Conservation (phyloP, 1,139 yeast genomes). For the Geotrichum fermentans region DNA sequence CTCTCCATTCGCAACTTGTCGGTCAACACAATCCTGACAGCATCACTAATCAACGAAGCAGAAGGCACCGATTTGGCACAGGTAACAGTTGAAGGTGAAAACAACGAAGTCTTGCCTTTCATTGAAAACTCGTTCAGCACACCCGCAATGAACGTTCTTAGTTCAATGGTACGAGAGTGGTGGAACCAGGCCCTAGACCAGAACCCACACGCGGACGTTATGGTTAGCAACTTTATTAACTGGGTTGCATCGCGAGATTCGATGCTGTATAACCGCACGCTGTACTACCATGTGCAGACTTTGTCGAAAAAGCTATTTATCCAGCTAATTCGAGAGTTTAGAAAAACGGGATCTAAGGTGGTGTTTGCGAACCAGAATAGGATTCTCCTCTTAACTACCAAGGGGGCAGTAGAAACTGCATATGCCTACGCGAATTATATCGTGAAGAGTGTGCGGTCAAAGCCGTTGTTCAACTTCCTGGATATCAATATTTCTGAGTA, state of each 20-base stretch:
- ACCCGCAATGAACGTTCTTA: slow-evolving; percentile 64
- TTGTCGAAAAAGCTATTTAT: slow-evolving; percentile 76
- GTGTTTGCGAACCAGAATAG: slow-evolving; percentile 80
- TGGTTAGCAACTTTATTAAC: slow-evolving; percentile 74
- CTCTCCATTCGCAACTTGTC: slow-evolving; percentile 72
- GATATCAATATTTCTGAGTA: slow-evolving; percentile 70
- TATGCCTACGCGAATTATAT: slow-evolving; percentile 91
- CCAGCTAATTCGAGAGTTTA: slow-evolving; percentile 77
- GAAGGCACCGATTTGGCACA: slow-evolving; percentile 82
- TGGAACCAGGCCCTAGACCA: slow-evolving; percentile 85
- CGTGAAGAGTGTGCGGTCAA: slow-evolving; percentile 70
- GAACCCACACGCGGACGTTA: slow-evolving; percentile 70
- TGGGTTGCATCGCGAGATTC: slow-evolving; percentile 85
- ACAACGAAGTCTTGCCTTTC: slow-evolving; percentile 31
- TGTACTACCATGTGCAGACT: slow-evolving; percentile 85
- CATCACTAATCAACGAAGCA: slow-evolving; percentile 78
- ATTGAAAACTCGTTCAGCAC: slow-evolving; percentile 67
- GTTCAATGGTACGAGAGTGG: slow-evolving; percentile 79
- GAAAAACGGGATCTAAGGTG: slow-evolving; percentile 68
- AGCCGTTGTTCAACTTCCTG: slow-evolving; percentile 75
- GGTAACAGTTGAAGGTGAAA: slow-evolving; percentile 36
- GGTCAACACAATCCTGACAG: slow-evolving; percentile 79
- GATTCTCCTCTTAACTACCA: slow-evolving; percentile 66
- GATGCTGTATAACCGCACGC: slow-evolving; percentile 65
- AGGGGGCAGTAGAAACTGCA: slow-evolving; percentile 77